Evolutionary conservation across 139 green algal species (phyloP), one percentile per base, ranked within the genome.

Genomic region (Astrephomene gubernaculifera): DNA sequence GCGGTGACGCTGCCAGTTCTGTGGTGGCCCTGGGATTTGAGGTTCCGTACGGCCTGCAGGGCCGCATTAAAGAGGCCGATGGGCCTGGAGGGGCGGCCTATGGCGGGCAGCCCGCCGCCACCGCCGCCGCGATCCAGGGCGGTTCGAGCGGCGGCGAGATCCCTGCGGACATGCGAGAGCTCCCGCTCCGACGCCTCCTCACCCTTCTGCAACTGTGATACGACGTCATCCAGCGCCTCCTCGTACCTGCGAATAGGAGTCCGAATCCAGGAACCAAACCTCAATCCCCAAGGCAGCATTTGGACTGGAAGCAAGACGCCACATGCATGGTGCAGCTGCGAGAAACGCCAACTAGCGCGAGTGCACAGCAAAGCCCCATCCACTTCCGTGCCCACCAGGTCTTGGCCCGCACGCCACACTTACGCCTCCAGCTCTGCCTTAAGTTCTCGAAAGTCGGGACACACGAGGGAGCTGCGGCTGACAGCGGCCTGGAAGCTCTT

Each of bases 201-300:
- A 12, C 35, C 38, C 33, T 54, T 53, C 73, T 81, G 73, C 53
- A 81, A 19, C 73, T 27, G 35, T 22, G 0, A 8, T 24, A 81
- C 38, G 14, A 81, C 73, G 19, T 69, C 52, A 25, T 81, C 73
- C 53, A 81, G 54, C 9, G 27, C 53, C 35, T 27, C 9, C 35
- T 81, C 53, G 54, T 81, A 81, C 45, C 73, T 81, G 73, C 25
- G 31, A 4, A n/a, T n/a, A n/a, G n/a, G n/a, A n/a, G n/a, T n/a
- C n/a, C n/a, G n/a, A n/a, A n/a, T n/a, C n/a, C n/a, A n/a, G n/a
- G n/a, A n/a, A n/a, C n/a, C n/a, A n/a, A n/a, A n/a, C n/a, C n/a
- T n/a, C n/a, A n/a, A n/a, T n/a, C n/a, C n/a, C n/a, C n/a, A n/a
- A n/a, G n/a, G n/a, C n/a, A n/a, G n/a, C n/a, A n/a, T n/a, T n/a